Conservation (phyloP, 2,329 filamentous ascomycete species). For the Dactylellina haptotyla region DNA sequence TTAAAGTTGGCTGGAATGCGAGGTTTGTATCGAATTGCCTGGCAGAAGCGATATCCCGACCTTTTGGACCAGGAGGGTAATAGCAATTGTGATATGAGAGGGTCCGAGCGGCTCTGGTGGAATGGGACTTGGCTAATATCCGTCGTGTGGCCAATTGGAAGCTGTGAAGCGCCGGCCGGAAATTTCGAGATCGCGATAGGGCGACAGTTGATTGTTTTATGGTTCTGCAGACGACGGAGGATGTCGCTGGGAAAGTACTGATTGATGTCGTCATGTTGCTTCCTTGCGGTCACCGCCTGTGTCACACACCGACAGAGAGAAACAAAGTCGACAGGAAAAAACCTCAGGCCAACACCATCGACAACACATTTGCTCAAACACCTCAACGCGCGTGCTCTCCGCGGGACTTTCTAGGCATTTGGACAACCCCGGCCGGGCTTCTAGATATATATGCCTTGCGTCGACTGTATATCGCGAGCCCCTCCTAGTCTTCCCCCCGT, state of each 20-base stretch:
- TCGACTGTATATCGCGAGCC: not conserved
- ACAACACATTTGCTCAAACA: constrained; percentile 38
- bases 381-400: constrained; percentile 8
- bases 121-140: constrained; percentile 8
- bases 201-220: constrained; percentile 17
- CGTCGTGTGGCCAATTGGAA: constrained; percentile 17
- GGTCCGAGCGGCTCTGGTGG: constrained; percentile 31
- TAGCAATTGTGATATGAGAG: constrained; percentile 32
- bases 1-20: constrained; percentile 53
- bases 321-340: not conserved
- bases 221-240: constrained; percentile 1
- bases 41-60: constrained; percentile 30
- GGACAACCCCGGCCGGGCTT: too few species aligned
- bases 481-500: not conserved
- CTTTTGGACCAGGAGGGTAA: constrained; percentile 24
- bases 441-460: not conserved
- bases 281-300: constrained; percentile 5
- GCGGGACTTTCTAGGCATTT: not conserved
- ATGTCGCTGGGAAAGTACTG: not conserved
- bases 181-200: not conserved
- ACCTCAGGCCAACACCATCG: constrained; percentile 11
- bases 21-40: constrained; percentile 37
- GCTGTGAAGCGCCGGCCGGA: constrained; percentile 1
- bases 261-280: constrained; percentile 34
- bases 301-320: constrained; percentile 16